These are phyloP conservation scores for Dactylellina cionopaga DNA, from an alignment of 2,329 filamentous ascomycete species.

Conservation along the genomic window DNA sequence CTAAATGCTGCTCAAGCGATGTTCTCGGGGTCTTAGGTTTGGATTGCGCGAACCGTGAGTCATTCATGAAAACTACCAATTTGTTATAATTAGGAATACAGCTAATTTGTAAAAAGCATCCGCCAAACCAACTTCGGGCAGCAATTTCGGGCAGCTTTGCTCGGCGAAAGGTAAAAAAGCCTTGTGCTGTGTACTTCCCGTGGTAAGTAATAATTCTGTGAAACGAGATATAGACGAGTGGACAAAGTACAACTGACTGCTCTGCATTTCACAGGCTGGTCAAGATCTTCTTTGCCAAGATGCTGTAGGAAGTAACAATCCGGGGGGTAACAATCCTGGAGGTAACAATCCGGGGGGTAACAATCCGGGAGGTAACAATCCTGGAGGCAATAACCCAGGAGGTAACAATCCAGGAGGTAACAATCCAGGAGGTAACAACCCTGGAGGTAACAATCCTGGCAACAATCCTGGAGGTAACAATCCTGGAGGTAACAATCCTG, in stretches of 20 bases:
- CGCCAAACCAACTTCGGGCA: neutral
- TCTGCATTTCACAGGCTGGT: too few species aligned
- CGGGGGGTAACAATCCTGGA: too few species aligned
- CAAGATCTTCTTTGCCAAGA: neutral
- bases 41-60: constrained; percentile 68
- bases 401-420: too few species aligned
- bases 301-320: neutral
- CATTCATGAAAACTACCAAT: too few species aligned
- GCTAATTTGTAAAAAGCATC: neutral
- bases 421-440: too few species aligned
- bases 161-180: neutral
- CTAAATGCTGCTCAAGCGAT: constrained; percentile 72
- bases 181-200: neutral
- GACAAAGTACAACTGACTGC: too few species aligned
- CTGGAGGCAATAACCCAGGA: too few species aligned
- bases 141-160: neutral
- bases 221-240: too few species aligned
- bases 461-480: too few species aligned
- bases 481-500: too few species aligned
- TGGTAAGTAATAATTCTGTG: neutral
- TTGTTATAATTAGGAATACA: neutral
- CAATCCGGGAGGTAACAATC: too few species aligned
- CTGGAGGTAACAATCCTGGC: too few species aligned
- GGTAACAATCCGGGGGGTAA: neutral
- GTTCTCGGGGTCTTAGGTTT: constrained; percentile 69